Evolutionary conservation across 768 basidiomycete genomes (phyloP).

Genomic region (Tylopilus subfusipes): DNA sequence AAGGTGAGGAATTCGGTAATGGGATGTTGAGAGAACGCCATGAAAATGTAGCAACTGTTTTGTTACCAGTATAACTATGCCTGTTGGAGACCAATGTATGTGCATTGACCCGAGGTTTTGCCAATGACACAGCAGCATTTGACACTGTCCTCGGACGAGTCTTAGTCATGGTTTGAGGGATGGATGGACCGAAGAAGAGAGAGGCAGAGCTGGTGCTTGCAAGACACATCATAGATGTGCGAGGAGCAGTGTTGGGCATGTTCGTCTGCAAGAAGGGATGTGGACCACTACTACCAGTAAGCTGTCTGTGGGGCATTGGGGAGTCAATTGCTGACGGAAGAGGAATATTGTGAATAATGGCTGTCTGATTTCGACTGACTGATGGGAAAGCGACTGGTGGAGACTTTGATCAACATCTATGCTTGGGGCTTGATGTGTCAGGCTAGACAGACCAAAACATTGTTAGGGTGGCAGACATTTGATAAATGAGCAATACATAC

Average conservation of each 20-base stretch:
- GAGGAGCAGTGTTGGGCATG: conserved; percentile 24
- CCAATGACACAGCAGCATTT: conserved; percentile 7
- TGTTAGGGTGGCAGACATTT: conserved; percentile 1
- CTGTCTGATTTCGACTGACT: conserved; percentile 37
- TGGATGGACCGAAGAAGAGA: conserved; percentile 57
- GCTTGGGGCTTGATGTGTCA: conserved; percentile 14
- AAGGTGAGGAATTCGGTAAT: too few relatives aligned
- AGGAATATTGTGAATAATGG: conserved; percentile 32
- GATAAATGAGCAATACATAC: conserved; percentile 6
- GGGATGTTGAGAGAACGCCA: too few relatives aligned
- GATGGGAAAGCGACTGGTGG: conserved; percentile 37
- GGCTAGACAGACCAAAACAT: conserved; percentile 7
- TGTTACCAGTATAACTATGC: conserved; percentile 71
- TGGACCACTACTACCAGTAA: conserved; percentile 30
- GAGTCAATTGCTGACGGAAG: conserved; percentile 52
- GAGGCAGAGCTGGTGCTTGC: conserved; percentile 55
- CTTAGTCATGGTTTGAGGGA: conserved; percentile 26
- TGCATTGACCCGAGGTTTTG: conserved; percentile 7
- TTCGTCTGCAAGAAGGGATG: conserved; percentile 31
- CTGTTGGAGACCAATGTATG: conserved; percentile 43
- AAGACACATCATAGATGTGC: conserved; percentile 46
- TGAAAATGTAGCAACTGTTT: too few relatives aligned
- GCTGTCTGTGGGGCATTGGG: conserved; percentile 49
- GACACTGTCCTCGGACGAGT: conserved; percentile 24
- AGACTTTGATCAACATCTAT: conserved; percentile 8